Base-by-base conservation (phyloP, 2,329 filamentous ascomycete species). In the Nigrograna mackinnonii region DNA sequence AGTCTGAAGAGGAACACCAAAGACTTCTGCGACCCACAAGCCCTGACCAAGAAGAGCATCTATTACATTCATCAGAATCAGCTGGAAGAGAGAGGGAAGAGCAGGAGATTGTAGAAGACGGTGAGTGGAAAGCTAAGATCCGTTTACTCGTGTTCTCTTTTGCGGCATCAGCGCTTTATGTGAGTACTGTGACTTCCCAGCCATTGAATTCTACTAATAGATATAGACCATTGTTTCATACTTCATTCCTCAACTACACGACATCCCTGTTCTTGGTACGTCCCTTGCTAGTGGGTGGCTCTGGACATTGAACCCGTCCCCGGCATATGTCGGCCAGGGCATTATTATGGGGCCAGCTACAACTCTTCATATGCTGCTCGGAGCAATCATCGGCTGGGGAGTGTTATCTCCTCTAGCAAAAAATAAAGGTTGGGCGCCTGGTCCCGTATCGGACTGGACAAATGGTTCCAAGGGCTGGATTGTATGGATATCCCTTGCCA, bases 341-440 rank as follows among this genome's bases (percentile, higher is more conserved):
- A 95, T 99, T 49, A 97, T 99, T 60, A 99, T 99, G 94, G 94
- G 94, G 0, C 89, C 92, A 4, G 86, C 90, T 28, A 99, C 94
- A 0, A 97, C 92, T 3, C 78, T 95, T 39, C 92, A 97, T 57
- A 99, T 99, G 94, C 79, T 96, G 1, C 73, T 97, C 2, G 94
- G 94, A 4, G 91, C 94, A 3, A 66, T 95, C 13, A 61, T 96
- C 7, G 94, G 94, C 19, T 99, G 94, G 94, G 94, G 84, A 0
- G 67, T 97, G 5, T 76, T 99, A 1, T 96, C 91, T 3, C 94
- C 94, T 1, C 69, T 97, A 6, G 91, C 94, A 4, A 96, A 96
- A 66, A 73, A 77, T 43, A 83, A 80, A 55, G 90, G 88, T 3
- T 99, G 94, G 94, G 94, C 94, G 7, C 88, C 91, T 3, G 94